A percentile compares a stretch with the other conserved stretches of the same genome.
These are phyloP conservation scores for Gossypium rotundifolium DNA, from an alignment of 345 rosid species.

Conservation along the genomic window DNA sequence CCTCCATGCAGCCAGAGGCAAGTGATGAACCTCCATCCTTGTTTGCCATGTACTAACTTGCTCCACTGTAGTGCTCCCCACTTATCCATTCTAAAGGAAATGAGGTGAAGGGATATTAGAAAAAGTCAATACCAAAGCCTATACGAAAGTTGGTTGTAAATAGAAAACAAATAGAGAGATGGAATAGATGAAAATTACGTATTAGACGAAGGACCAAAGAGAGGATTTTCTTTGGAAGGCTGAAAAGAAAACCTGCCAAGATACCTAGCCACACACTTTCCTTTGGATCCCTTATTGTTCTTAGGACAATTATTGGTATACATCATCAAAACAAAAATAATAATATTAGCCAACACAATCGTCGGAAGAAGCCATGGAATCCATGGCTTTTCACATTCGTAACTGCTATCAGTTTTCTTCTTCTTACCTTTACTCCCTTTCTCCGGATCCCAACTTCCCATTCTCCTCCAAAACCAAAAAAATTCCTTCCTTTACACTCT, in stretches of 20 bases:
- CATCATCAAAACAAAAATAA: constrained; percentile 66
- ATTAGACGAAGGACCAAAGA: constrained; percentile 82
- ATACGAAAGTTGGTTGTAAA: not conserved
- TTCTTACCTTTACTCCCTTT: constrained; percentile 20
- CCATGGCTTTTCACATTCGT: constrained; percentile 47
- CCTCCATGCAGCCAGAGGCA: constrained; percentile 99
- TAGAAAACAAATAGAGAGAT: not conserved
- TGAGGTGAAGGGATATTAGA: not conserved
- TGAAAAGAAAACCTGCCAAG: constrained; percentile 79
- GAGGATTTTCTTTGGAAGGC: constrained; percentile 86
- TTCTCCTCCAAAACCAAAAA: no score
- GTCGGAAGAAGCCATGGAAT: constrained; percentile 85
- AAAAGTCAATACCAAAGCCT: not conserved
- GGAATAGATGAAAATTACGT: constrained; percentile 46
- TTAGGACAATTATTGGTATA: constrained; percentile 83
- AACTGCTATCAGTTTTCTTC: constrained; percentile 23
- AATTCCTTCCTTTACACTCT: no score
- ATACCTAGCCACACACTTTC: constrained; percentile 62
- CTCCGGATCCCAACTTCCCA: constrained; percentile 47
- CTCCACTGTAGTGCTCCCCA: constrained; percentile 47
- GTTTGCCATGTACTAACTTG: constrained; percentile 63
- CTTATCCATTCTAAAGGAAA: not conserved
- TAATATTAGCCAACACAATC: constrained; percentile 68
- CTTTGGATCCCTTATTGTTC: constrained; percentile 32
- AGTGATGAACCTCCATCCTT: constrained; percentile 82